A percentile compares a stretch with the other conserved stretches of the same genome.
Evolutionary conservation across 805 yeast genomes (phyloP).

Genomic region (Candida arabinofermentans): DNA sequence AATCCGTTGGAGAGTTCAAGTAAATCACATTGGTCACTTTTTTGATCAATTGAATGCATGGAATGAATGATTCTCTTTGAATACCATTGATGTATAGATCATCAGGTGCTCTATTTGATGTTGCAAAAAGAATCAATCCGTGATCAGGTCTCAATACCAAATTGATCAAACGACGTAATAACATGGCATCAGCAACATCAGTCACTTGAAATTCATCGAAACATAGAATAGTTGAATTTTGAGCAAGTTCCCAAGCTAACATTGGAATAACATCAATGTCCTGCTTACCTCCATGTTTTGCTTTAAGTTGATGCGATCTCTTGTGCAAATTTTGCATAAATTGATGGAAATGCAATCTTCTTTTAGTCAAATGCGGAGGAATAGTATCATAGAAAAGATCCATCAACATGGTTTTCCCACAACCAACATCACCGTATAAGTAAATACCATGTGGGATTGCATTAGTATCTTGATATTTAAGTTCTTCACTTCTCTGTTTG

Average conservation of each 20-base stretch:
- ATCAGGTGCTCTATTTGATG: slow-evolving; percentile 93
- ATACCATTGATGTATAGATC: slow-evolving; percentile 92
- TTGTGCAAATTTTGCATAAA: slow-evolving; percentile 95
- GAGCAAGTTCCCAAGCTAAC: slow-evolving; percentile 79
- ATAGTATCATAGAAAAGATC: slow-evolving; percentile 86
- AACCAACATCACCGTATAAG: slow-evolving; percentile 95
- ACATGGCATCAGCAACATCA: slow-evolving; percentile 98
- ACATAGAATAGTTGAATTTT: slow-evolving; percentile 72
- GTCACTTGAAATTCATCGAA: slow-evolving; percentile 98
- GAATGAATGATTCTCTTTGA: slow-evolving; percentile 87
- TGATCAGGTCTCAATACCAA: slow-evolving; percentile 65
- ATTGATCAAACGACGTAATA: slow-evolving; percentile 70
- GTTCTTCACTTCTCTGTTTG: slow-evolving; percentile 6
- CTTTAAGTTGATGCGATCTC: slow-evolving; percentile 71
- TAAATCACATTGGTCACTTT: slow-evolving; percentile 69
- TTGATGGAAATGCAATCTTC: slow-evolving; percentile 89
- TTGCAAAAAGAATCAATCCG: slow-evolving; percentile 86
- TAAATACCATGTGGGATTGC: slow-evolving; percentile 78
- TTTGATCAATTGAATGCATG: slow-evolving; percentile 82
- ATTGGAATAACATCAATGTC: slow-evolving; percentile 81
- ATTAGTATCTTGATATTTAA: slow-evolving; percentile 14
- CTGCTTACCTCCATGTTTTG: slow-evolving; percentile 55
- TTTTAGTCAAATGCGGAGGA: slow-evolving; percentile 72
- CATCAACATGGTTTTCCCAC: slow-evolving; percentile 98
- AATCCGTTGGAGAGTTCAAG: slow-evolving; percentile 89